Evolutionary conservation across 2,329 filamentous ascomycete species (phyloP).

Genomic region (Fusarium haematococcum): DNA sequence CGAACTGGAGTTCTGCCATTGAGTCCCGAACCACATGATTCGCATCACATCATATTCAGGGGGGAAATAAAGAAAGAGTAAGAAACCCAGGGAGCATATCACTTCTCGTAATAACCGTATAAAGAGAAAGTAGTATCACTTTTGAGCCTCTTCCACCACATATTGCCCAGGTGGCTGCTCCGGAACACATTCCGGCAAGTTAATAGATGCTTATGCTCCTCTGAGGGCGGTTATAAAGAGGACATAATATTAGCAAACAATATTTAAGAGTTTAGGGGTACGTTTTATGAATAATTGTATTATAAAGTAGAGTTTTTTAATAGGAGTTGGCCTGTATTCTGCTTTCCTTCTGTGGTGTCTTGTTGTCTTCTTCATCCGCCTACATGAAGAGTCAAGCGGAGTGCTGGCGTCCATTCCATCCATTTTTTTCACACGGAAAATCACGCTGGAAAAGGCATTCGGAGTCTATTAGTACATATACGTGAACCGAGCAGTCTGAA

Average conservation of each 20-base stretch:
- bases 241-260: neutral
- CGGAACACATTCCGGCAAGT: neutral
- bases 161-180: neutral
- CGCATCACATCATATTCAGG: neutral
- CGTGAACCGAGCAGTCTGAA: neutral
- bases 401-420: neutral
- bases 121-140: neutral
- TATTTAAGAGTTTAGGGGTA: too few relatives aligned
- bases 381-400: neutral
- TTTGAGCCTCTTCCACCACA: neutral
- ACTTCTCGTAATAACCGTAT: neutral
- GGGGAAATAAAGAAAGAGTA: neutral
- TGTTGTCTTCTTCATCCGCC: neutral
- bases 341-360: neutral
- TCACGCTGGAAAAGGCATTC: rapidly evolving
- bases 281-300: neutral
- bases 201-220: neutral
- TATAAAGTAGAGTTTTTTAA: neutral
- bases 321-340: neutral
- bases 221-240: neutral
- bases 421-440: neutral
- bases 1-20: neutral
- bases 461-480: neutral
- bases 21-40: neutral
- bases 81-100: neutral